Percentiles rank a stretch among this genome's conserved stretches.
These are phyloP conservation scores for Flagelloscypha sp. DNA, from an alignment of 768 basidiomycete genomes.

Conservation along the genomic window DNA sequence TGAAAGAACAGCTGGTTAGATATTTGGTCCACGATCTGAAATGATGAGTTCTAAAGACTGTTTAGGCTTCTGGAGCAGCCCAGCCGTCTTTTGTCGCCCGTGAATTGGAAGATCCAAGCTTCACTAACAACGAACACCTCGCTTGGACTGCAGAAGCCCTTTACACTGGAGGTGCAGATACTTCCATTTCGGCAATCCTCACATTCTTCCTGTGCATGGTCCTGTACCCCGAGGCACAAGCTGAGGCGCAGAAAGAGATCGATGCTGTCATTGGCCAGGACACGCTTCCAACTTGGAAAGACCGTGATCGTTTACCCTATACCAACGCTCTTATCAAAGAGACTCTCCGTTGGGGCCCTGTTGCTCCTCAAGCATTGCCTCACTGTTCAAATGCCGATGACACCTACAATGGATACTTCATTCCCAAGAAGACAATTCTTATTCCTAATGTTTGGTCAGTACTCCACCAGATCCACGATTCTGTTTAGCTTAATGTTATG, in stretches of 20 bases:
- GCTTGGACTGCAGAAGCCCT: neutral
- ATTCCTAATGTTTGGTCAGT: slow-evolving; percentile 13
- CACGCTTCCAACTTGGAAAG: slow-evolving; percentile 25
- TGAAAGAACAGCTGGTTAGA: no score
- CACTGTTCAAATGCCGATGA: slow-evolving; percentile 9
- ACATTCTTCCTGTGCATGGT: slow-evolving; percentile 25
- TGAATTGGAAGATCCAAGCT: neutral
- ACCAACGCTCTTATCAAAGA: slow-evolving; percentile 9
- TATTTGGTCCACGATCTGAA: no score
- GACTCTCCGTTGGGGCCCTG: slow-evolving; percentile 8
- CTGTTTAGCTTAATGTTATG: slow-evolving; percentile 7
- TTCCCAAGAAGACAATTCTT: slow-evolving; percentile 21
- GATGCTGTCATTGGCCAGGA: slow-evolving; percentile 23
- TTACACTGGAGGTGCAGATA: slow-evolving; percentile 14
- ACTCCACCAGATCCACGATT: neutral
- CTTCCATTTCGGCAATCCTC: slow-evolving; percentile 19
- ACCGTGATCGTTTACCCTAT: slow-evolving; percentile 14
- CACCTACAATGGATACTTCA: slow-evolving; percentile 10
- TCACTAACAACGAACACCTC: neutral
- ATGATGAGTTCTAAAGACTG: no score
- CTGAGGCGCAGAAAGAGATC: slow-evolving; percentile 26
- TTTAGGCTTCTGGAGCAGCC: no score
- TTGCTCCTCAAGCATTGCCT: slow-evolving; percentile 6
- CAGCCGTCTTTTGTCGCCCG: neutral
- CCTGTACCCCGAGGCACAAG: slow-evolving; percentile 20